A percentile compares a stretch with the other conserved stretches of the same genome.
Conservation (phyloP, 2,329 filamentous ascomycete species). For the Plectosphaerella cucumerina region DNA sequence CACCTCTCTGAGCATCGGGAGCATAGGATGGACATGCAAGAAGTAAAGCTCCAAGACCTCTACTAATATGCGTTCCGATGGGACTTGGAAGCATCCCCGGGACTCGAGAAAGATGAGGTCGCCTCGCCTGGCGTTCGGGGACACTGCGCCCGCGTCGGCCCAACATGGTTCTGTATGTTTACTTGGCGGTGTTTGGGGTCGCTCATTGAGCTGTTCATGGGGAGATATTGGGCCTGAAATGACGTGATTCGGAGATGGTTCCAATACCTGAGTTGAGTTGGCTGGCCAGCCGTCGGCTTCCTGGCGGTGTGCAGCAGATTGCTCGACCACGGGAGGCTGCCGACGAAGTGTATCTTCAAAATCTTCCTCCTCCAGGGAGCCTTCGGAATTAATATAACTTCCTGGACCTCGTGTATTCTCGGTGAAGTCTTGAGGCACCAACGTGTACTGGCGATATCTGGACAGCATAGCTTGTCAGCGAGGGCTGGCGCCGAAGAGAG, state of each 20-base stretch:
- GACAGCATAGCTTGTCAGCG: not conserved
- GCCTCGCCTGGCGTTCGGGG: not conserved
- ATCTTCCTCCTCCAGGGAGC: not conserved
- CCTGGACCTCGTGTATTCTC: not conserved
- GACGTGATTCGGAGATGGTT: not conserved
- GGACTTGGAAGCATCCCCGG: not conserved
- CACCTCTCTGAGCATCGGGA: slow-evolving; percentile 14
- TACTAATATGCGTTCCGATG: not conserved
- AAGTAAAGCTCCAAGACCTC: slow-evolving; percentile 22
- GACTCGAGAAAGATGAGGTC: slow-evolving; percentile 1
- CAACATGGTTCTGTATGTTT: not conserved
- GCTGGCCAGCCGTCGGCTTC: not conserved
- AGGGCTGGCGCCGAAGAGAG: not conserved
- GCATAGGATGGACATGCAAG: slow-evolving; percentile 21
- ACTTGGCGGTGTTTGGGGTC: not conserved
- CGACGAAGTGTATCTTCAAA: not conserved
- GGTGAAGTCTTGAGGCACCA: not conserved
- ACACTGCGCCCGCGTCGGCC: not conserved
- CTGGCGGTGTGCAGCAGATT: not conserved
- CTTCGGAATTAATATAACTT: not conserved
- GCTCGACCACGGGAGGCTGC: not conserved
- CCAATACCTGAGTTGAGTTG: not conserved
- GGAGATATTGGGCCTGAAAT: not conserved
- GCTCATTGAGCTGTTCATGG: not conserved
- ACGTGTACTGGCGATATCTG: not conserved